These are phyloP conservation scores for Pseudopithomyces maydicus DNA, from an alignment of 2,329 filamentous ascomycete genomes.

Conservation along the genomic window DNA sequence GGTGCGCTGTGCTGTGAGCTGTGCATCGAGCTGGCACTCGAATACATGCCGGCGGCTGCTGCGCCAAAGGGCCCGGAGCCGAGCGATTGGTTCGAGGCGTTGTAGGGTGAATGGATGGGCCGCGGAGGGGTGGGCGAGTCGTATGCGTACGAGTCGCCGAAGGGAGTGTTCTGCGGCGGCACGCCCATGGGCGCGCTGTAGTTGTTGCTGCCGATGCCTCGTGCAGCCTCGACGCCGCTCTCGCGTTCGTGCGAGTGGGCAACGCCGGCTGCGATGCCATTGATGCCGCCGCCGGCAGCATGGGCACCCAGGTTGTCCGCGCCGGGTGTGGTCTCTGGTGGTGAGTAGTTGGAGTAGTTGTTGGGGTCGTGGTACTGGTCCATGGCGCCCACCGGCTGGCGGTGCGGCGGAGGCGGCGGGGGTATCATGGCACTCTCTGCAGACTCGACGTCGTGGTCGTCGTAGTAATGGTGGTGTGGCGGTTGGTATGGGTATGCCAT, in stretches of 20 bases:
- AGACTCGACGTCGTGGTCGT: slow-evolving; percentile 23
- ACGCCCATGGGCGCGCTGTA: slow-evolving; percentile 28
- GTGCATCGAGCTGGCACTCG: slow-evolving; percentile 49
- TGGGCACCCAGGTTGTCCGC: slow-evolving; percentile 69
- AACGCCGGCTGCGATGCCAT: slow-evolving; percentile 69
- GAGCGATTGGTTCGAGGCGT: slow-evolving; percentile 45
- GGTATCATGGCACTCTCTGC: slow-evolving; percentile 28
- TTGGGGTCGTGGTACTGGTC: slow-evolving; percentile 31
- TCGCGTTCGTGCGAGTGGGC: slow-evolving; percentile 65
- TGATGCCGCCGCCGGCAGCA: slow-evolving; percentile 67
- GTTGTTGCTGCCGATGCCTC: slow-evolving; percentile 46
- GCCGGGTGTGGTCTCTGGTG: slow-evolving; percentile 59
- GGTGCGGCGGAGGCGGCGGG: slow-evolving; percentile 42
- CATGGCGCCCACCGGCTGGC: slow-evolving; percentile 28
- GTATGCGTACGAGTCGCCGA: slow-evolving; percentile 30
- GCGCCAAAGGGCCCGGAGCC: slow-evolving; percentile 40
- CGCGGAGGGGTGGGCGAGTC: slow-evolving; percentile 30
- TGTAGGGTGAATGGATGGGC: slow-evolving; percentile 39
- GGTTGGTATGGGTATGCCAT: slow-evolving; percentile 32
- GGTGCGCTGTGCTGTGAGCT: slow-evolving; percentile 58
- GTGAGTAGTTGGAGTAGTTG: slow-evolving; percentile 42
- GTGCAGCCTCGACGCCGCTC: slow-evolving; percentile 68
- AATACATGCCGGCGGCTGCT: slow-evolving; percentile 40
- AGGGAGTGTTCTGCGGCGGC: slow-evolving; percentile 30
- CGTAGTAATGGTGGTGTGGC: slow-evolving; percentile 28